Conservation (phyloP, 352 stramenopile genomes). For the Phytophthora boehmeriae region DNA sequence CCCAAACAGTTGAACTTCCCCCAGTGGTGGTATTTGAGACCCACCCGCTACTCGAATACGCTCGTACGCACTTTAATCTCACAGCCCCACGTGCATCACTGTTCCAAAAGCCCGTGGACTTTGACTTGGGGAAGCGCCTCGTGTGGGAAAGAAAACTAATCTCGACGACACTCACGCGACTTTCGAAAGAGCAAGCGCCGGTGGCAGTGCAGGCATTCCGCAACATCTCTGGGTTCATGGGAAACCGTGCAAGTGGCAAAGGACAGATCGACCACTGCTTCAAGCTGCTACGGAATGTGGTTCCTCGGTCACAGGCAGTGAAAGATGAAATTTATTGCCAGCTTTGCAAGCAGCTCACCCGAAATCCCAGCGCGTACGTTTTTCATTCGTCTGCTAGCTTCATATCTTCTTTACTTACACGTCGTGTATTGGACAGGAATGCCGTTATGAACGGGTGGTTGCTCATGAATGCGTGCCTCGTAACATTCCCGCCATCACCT, state of each 20-base stretch:
- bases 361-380: constrained; percentile 56
- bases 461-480: constrained; percentile 65
- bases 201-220: constrained; percentile 71
- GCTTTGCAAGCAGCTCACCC: constrained; percentile 78
- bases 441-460: constrained; percentile 71
- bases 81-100: constrained; percentile 17
- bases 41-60: constrained; percentile 51
- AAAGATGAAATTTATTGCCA: constrained; percentile 87
- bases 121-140: constrained; percentile 58
- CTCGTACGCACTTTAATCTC: constrained; percentile 44
- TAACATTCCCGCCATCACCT: constrained; percentile 61
- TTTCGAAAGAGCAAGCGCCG: constrained; percentile 47
- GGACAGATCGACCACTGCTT: constrained; percentile 68
- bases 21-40: constrained; percentile 20
- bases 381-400: neutral
- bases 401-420: neutral
- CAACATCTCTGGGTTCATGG: constrained; percentile 85
- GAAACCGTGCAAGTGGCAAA: constrained; percentile 67
- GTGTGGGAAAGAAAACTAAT: constrained; percentile 69
- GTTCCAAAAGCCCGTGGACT: constrained; percentile 32
- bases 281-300: constrained; percentile 76
- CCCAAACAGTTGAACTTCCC: constrained; percentile 5
- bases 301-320: constrained; percentile 53
- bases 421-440: constrained; percentile 27
- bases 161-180: constrained; percentile 49